Conservation (phyloP, 306 rosid genomes). For the Dalbergia oliveri region DNA sequence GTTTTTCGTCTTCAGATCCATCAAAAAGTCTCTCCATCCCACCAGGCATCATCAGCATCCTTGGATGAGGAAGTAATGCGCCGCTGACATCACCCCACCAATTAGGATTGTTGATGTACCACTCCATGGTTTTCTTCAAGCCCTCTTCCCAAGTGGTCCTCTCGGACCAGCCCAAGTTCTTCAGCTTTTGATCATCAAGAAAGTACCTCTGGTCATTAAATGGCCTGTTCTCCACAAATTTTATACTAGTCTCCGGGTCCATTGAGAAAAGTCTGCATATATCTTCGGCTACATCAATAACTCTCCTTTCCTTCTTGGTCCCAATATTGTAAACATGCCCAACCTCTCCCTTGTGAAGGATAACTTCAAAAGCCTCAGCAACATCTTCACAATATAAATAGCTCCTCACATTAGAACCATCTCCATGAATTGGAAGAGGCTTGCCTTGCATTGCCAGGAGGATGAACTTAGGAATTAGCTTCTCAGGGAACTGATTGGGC, state of each 20-base stretch:
- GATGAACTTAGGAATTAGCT: constrained; percentile 89
- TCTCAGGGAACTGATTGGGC: constrained; percentile 92
- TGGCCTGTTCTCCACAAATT: constrained; percentile 92
- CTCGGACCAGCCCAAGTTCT: constrained; percentile 84
- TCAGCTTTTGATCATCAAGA: constrained; percentile 87
- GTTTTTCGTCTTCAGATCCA: constrained; percentile 67
- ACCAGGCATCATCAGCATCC: constrained; percentile 96
- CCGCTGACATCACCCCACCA: constrained; percentile 99
- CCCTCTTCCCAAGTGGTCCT: constrained; percentile 88
- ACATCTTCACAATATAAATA: constrained; percentile 92
- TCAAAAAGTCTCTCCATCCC: constrained; percentile 77
- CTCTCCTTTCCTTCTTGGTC: constrained; percentile 87
- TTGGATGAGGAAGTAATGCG: constrained; percentile 92
- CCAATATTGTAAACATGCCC: constrained; percentile 96
- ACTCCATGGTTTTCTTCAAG: constrained; percentile 87
- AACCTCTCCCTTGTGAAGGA: constrained; percentile 95
- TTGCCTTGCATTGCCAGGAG: constrained; percentile 90
- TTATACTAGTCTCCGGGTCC: constrained; percentile 70
- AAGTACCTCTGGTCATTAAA: constrained; percentile 92
- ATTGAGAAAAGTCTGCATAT: constrained; percentile 74
- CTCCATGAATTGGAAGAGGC: constrained; percentile 92
- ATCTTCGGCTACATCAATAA: constrained; percentile 87
- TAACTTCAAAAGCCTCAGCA: constrained; percentile 92
- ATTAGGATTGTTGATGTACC: constrained; percentile 81
- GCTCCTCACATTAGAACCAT: constrained; percentile 93